A percentile compares a stretch with the other conserved stretches of the same genome.
Conservation (phyloP, 768 basidiomycete genomes). For the Lactifluus rugatus region DNA sequence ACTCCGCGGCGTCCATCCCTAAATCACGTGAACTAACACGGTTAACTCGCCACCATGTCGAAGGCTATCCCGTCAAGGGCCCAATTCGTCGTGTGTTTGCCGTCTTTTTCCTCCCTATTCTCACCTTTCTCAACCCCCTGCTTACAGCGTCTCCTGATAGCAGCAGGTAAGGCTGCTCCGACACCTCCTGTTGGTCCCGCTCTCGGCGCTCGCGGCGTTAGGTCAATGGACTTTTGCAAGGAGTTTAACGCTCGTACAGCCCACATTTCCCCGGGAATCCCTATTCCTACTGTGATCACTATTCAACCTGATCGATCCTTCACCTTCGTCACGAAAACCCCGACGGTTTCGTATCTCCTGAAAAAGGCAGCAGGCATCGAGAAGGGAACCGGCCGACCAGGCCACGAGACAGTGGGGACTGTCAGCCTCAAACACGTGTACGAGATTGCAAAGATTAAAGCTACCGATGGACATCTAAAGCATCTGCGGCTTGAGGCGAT, state of each 20-base stretch:
- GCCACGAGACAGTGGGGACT: slow-evolving; percentile 69
- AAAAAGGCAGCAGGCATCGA: slow-evolving; percentile 86
- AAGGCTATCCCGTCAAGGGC: slow-evolving; percentile 53
- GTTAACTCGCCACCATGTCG: slow-evolving; percentile 66
- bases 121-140: neutral
- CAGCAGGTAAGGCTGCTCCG: slow-evolving; percentile 91
- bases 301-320: slow-evolving; percentile 94
- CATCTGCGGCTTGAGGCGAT: slow-evolving; percentile 82
- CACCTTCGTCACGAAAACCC: slow-evolving; percentile 86
- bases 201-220: slow-evolving; percentile 94
- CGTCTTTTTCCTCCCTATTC: slow-evolving; percentile 1
- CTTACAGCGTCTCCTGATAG: slow-evolving; percentile 69
- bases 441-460: slow-evolving; percentile 97
- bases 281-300: slow-evolving; percentile 85
- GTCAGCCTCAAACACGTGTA: slow-evolving; percentile 95
- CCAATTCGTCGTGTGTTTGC: slow-evolving; percentile 60
- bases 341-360: slow-evolving; percentile 81
- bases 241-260: slow-evolving; percentile 98
- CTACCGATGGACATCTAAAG: slow-evolving; percentile 79
- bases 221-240: slow-evolving; percentile 99
- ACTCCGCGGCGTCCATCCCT: slow-evolving; percentile 12
- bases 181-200: slow-evolving; percentile 96
- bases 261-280: slow-evolving; percentile 74
- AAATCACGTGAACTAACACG: neutral
- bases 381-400: slow-evolving; percentile 78